Evolutionary conservation across 2,329 filamentous ascomycete species (phyloP), one percentile per base, ranked within the genome.

Genomic region (Monosporascus sp.): DNA sequence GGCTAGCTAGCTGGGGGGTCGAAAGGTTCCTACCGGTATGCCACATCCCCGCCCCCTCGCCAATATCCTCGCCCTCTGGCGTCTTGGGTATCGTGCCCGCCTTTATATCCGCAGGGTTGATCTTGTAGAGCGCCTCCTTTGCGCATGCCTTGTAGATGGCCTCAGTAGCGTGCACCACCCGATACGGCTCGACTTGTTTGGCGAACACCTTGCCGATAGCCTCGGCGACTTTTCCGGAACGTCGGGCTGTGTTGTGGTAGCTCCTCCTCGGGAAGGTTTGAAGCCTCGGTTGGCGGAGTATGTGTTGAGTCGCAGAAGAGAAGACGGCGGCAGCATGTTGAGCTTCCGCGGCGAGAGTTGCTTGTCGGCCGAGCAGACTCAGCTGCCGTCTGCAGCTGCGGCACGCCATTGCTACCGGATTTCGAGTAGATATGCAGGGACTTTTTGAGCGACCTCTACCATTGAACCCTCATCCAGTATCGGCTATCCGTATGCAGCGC

Each of bases 41-140:
- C 93, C 93, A 97, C 78, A 86, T 87, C 14, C 87, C 85, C 24
- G 79, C 77, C 3, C 86, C 86, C 24, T 82, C 76, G 17, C 93
- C 92, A 48, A 97, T 70, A 70, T 97, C 90, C 69, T 95, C 89
- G 8, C 91, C 92, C 35, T 87, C 85, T 51, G 82, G 83, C 3
- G 88, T 88, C 69, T 85, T 87, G 28, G 84, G 81, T 51, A 94
- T 81, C 48, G 82, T 78, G 0, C 80, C 84, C 4, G 84, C 82
- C 61, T 86, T 86, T 60, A 87, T 78, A 49, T 81, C 75, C 51
- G 83, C 78, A 59, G 87, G 79, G 2, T 87, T 82, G 53, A 96
- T 89, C 50, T 76, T 82, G 71, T 97, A 97, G 57, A 86, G 82
- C 46, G 88, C 91, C 59, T 88, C 83, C 54, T 72, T 74, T 8